Evolutionary conservation across 768 basidiomycete genomes (phyloP).

Genomic region (Serpula lacrymans): DNA sequence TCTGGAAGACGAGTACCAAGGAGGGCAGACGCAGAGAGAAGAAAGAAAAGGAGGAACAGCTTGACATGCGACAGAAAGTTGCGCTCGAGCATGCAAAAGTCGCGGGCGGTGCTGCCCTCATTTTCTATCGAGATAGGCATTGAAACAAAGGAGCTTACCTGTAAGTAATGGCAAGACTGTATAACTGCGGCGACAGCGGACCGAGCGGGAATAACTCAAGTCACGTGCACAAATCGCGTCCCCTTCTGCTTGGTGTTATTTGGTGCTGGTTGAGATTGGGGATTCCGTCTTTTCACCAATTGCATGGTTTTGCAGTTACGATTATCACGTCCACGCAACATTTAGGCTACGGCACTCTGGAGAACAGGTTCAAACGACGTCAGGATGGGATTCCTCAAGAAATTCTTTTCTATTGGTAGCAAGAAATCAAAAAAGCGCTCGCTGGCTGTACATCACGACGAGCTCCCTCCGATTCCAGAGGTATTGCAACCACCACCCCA

Average conservation of each 20-base stretch:
- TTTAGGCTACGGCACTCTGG: slow-evolving; percentile 12
- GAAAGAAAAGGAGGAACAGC: slow-evolving; percentile 58
- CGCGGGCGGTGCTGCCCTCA: slow-evolving; percentile 61
- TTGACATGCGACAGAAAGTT: slow-evolving; percentile 70
- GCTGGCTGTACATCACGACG: slow-evolving; percentile 21
- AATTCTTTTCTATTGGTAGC: slow-evolving; percentile 64
- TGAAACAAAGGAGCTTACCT: neutral
- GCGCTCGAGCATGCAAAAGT: slow-evolving; percentile 77
- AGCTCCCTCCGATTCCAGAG: slow-evolving; percentile 21
- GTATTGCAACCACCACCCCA: slow-evolving; percentile 10
- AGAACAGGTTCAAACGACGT: slow-evolving; percentile 11
- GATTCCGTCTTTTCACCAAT: slow-evolving; percentile 11
- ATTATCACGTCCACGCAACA: slow-evolving; percentile 22
- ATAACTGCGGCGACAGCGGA: neutral
- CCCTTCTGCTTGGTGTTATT: slow-evolving; percentile 37
- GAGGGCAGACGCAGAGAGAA: slow-evolving; percentile 62
- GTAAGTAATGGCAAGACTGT: neutral
- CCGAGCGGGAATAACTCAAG: slow-evolving; percentile 8
- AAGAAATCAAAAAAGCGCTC: slow-evolving; percentile 54
- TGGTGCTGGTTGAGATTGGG: slow-evolving; percentile 35
- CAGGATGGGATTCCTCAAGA: slow-evolving; percentile 67
- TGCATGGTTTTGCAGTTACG: slow-evolving; percentile 20
- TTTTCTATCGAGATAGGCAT: slow-evolving; percentile 37
- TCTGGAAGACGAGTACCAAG: slow-evolving; percentile 57
- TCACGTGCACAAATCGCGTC: slow-evolving; percentile 18